Conservation (phyloP, 768 basidiomycete genomes). For the Lactifluus hygrophoroides region DNA sequence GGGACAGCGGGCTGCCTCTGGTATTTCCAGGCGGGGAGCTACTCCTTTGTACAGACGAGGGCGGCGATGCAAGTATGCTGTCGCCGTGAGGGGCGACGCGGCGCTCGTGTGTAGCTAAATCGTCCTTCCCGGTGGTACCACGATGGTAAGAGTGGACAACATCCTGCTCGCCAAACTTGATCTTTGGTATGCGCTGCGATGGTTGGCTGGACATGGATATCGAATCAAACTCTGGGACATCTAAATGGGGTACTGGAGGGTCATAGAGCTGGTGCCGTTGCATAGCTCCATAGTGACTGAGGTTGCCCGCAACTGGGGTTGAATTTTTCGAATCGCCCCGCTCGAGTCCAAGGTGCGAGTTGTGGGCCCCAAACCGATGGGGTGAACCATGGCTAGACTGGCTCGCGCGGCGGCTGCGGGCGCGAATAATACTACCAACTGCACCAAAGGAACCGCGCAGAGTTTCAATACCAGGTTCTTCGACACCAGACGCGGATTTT, state of each 20-base stretch:
- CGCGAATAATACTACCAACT: constrained; percentile 77
- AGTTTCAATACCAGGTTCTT: constrained; percentile 91
- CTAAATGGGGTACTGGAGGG: constrained; percentile 55
- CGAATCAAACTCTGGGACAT: constrained; percentile 33
- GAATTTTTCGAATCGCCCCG: constrained; percentile 34
- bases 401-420: constrained; percentile 24
- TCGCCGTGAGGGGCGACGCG: constrained; percentile 22
- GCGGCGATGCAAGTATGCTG: constrained; percentile 3
- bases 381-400: constrained; percentile 35
- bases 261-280: constrained; percentile 85
- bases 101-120: constrained; percentile 41
- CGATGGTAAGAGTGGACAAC: constrained; percentile 71
- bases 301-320: background rate
- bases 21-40: background rate
- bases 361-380: background rate
- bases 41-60: background rate
- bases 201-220: constrained; percentile 29
- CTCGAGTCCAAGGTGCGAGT: constrained; percentile 33
- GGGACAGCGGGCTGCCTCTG: background rate
- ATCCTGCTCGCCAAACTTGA: constrained; percentile 73
- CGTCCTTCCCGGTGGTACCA: constrained; percentile 28
- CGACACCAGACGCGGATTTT: constrained; percentile 45
- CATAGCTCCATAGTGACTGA: constrained; percentile 34
- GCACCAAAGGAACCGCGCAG: constrained; percentile 88
- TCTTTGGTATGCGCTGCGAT: constrained; percentile 37